A percentile compares a stretch with the other conserved stretches of the same genome.
Evolutionary conservation across 257 asterid genomes (phyloP).

Genomic region (Schizonepeta tenuifolia): DNA sequence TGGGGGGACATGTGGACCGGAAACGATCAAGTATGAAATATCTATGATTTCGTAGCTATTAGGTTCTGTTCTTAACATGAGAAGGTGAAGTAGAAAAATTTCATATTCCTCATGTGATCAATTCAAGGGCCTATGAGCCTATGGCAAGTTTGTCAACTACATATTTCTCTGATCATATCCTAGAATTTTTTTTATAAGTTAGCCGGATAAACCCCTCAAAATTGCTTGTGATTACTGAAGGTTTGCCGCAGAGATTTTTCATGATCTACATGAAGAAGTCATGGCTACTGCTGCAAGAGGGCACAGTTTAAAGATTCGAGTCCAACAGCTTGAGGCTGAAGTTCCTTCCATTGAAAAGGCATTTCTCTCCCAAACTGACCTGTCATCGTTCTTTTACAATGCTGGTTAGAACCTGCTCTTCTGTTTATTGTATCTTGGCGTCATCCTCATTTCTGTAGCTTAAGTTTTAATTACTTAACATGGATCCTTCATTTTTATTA

Average conservation of each 20-base stretch:
- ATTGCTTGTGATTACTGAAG: slow-evolving; percentile 53
- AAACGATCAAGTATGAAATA: neutral
- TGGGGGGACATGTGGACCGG: neutral
- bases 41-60: slow-evolving; percentile 2
- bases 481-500: slow-evolving; percentile 32
- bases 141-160: neutral
- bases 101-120: neutral
- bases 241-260: slow-evolving; percentile 97
- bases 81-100: slow-evolving; percentile 10
- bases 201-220: slow-evolving; percentile 26
- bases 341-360: slow-evolving; percentile 82
- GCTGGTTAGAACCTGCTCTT: slow-evolving; percentile 61
- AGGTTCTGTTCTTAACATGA: neutral
- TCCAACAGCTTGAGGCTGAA: slow-evolving; percentile 89
- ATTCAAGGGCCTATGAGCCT: slow-evolving; percentile 1
- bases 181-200: neutral
- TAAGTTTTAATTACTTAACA: slow-evolving; percentile 5
- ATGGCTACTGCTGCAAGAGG: slow-evolving; percentile 95
- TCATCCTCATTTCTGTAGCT: slow-evolving; percentile 14
- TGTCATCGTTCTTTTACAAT: slow-evolving; percentile 70
- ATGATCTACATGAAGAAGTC: slow-evolving; percentile 87
- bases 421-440: slow-evolving; percentile 2
- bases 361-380: slow-evolving; percentile 85
- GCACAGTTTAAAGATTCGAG: slow-evolving; percentile 72
- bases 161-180: neutral